phyloP scores from a whole-genome alignment of 2,329 filamentous ascomycete species.

The Xylariales sp. region DNA sequence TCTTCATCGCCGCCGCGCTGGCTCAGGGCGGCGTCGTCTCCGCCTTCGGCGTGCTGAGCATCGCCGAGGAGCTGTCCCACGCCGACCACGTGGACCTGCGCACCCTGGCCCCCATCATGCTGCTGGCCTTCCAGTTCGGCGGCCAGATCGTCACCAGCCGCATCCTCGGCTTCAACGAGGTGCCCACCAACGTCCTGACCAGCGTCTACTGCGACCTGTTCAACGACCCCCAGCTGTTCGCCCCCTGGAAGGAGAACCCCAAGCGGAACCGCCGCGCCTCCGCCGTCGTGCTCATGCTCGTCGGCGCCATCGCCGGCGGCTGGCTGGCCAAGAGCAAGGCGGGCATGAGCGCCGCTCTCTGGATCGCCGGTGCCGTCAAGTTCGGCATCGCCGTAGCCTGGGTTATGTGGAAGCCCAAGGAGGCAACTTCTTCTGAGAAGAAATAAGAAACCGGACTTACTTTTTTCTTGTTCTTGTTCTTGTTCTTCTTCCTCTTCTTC shows the following conservation, averaged over 20 bases:
- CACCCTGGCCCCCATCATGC: conserved; percentile 37
- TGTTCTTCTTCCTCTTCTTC: background rate
- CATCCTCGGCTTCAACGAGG: conserved; percentile 45
- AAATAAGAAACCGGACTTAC: background rate
- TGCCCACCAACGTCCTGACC: conserved; percentile 52
- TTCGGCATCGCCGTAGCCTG: conserved; percentile 31
- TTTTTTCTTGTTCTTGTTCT: background rate
- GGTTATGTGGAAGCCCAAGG: conserved; percentile 23
- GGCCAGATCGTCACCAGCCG: conserved; percentile 49
- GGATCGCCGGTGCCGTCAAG: conserved; percentile 42
- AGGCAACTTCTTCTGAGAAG: background rate
- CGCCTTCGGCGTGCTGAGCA: conserved; percentile 27
- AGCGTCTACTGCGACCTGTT: conserved; percentile 49
- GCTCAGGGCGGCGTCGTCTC: conserved; percentile 42
- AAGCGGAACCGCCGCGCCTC: conserved; percentile 44
- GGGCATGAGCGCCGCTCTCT: conserved; percentile 37
- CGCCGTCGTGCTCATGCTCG: conserved; percentile 39
- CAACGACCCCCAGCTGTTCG: conserved; percentile 44
- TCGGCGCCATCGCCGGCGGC: conserved; percentile 42
- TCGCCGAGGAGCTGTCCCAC: conserved; percentile 11
- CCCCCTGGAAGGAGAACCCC: conserved; percentile 33
- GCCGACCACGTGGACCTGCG: conserved; percentile 26
- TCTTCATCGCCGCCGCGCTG: conserved; percentile 49
- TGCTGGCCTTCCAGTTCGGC: conserved; percentile 49
- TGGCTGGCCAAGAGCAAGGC: conserved; percentile 40